Evolutionary conservation across 2,329 filamentous ascomycete species (phyloP).

Genomic region (Cercospora nicotianae): DNA sequence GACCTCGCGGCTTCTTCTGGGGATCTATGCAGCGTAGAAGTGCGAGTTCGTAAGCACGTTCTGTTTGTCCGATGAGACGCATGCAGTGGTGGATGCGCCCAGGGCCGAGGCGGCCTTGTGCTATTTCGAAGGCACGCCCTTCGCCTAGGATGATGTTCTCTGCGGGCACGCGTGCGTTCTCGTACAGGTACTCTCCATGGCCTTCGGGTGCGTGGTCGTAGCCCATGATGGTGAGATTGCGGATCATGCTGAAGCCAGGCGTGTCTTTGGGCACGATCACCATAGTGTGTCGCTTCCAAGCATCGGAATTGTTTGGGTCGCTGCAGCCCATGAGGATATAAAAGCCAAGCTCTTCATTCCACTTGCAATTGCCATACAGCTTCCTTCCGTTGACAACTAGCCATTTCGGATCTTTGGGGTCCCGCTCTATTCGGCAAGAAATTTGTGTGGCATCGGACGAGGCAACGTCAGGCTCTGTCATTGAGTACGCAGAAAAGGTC

Average conservation of each 20-base stretch:
- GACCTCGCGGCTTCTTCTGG: constrained; percentile 83
- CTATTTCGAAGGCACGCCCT: constrained; percentile 95
- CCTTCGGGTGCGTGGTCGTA: constrained; percentile 96
- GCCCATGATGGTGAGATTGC: constrained; percentile 89
- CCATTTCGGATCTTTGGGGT: constrained; percentile 76
- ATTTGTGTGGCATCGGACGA: constrained; percentile 52
- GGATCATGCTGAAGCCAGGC: constrained; percentile 83
- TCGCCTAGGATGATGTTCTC: constrained; percentile 85
- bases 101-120: constrained; percentile 92
- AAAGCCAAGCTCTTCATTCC: constrained; percentile 83
- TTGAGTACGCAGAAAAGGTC: constrained; percentile 48
- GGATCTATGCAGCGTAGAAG: constrained; percentile 89
- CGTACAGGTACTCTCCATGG: constrained; percentile 86
- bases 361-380: constrained; percentile 97
- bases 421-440: constrained; percentile 60
- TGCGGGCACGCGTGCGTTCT: constrained; percentile 80
- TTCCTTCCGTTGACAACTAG: constrained; percentile 93
- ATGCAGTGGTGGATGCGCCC: constrained; percentile 97
- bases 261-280: constrained; percentile 83
- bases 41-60: constrained; percentile 89
- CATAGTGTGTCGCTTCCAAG: constrained; percentile 88
- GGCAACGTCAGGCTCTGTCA: constrained; percentile 53
- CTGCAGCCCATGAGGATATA: constrained; percentile 97
- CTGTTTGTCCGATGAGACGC: constrained; percentile 84
- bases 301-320: constrained; percentile 69